A percentile compares a stretch with the other conserved stretches of the same genome.
phyloP scores from a whole-genome alignment of 306 rosid species.

The Cucurbita ficifolia region DNA sequence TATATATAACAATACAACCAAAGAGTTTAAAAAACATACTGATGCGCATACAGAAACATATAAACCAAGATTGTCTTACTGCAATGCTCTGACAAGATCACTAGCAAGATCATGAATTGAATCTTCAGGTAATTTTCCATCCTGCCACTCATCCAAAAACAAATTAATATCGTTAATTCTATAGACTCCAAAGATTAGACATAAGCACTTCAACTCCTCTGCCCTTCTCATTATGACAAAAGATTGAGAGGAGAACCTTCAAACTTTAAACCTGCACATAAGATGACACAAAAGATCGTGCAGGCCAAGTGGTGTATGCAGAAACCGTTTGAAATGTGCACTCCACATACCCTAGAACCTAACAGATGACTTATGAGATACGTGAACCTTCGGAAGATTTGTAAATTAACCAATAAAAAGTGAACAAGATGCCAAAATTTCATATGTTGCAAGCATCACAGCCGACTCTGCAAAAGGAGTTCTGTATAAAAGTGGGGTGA shows the following conservation, averaged over 20 bases:
- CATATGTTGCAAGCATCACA: neutral
- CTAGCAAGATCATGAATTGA: conserved; percentile 68
- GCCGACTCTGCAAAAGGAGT: no score
- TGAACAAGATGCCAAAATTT: neutral
- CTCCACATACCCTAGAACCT: neutral
- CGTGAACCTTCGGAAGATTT: neutral
- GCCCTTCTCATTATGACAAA: neutral
- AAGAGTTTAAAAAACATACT: conserved; percentile 15
- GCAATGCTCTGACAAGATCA: conserved; percentile 64
- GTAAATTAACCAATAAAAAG: neutral
- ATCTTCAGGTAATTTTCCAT: conserved; percentile 74
- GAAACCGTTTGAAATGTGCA: neutral
- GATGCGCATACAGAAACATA: conserved; percentile 5
- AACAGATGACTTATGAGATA: neutral
- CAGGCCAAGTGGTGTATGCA: neutral
- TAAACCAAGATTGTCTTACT: conserved; percentile 30
- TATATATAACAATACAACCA: neutral
- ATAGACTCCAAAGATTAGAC: neutral
- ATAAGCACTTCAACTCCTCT: neutral
- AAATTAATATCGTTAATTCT: neutral
- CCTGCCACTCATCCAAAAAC: conserved; percentile 43
- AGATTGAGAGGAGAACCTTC: neutral
- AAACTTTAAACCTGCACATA: neutral
- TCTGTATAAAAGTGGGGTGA: no score
- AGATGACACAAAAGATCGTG: neutral